Percentiles rank a stretch among this genome's conserved stretches.
Evolutionary conservation across 139 green algal species (phyloP).

Genomic region (Coccomyxa sp.): DNA sequence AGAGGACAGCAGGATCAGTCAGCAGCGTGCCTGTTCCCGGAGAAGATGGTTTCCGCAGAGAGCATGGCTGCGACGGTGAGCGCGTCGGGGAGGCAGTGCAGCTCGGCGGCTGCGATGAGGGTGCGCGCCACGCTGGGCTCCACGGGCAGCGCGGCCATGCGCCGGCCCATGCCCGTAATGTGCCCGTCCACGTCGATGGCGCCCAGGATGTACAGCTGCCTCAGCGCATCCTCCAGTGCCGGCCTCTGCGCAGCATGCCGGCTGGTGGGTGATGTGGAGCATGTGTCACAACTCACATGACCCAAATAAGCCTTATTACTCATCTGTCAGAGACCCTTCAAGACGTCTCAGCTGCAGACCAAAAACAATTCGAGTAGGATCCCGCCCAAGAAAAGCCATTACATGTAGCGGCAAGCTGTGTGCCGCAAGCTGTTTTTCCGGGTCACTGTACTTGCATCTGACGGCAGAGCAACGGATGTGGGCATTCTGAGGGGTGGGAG

Average conservation of each 20-base stretch:
- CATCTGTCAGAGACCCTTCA: too few relatives aligned
- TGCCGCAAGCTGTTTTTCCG: too few relatives aligned
- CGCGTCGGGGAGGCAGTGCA: constrained; percentile 70
- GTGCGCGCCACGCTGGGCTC: constrained; percentile 75
- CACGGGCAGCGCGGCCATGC: constrained; percentile 64
- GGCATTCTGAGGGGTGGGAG: neutral
- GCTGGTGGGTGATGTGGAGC: neutral
- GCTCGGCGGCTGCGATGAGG: constrained; percentile 72
- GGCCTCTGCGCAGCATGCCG: neutral
- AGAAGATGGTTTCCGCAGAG: constrained; percentile 76
- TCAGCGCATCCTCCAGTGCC: constrained; percentile 71
- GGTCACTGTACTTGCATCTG: neutral
- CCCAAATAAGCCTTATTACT: too few relatives aligned
- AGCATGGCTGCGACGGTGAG: constrained; percentile 82
- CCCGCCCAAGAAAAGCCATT: too few relatives aligned
- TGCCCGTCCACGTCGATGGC: constrained; percentile 78
- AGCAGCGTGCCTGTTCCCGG: constrained; percentile 22
- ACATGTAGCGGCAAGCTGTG: too few relatives aligned
- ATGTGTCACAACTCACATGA: neutral
- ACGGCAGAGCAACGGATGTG: neutral
- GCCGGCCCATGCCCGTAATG: constrained; percentile 58
- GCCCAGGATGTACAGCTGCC: constrained; percentile 86
- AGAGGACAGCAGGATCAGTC: too few relatives aligned
- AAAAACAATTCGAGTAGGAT: too few relatives aligned
- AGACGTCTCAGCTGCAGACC: too few relatives aligned